A percentile compares a stretch with the other conserved stretches of the same genome.
phyloP scores from a whole-genome alignment of 1,284 basidiomycete species.

The Ustilago bromivora region DNA sequence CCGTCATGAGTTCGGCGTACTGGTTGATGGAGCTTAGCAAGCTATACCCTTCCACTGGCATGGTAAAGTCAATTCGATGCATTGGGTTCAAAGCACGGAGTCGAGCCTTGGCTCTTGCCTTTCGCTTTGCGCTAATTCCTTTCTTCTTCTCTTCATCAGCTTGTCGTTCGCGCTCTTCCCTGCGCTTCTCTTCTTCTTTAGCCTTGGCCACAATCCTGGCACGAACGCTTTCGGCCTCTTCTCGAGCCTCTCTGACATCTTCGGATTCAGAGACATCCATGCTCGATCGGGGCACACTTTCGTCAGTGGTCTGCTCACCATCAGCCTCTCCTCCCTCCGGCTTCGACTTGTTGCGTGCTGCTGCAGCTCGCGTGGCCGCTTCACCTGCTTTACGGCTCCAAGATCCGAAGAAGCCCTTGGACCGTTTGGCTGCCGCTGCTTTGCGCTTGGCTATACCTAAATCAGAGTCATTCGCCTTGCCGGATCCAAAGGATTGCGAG shows the following conservation, averaged over 20 bases:
- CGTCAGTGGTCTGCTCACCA: slow-evolving; percentile 27
- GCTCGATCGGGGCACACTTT: slow-evolving; percentile 21
- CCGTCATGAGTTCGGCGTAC: slow-evolving; percentile 60
- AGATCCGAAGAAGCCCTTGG: slow-evolving; percentile 41
- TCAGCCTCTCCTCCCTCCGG: slow-evolving; percentile 16
- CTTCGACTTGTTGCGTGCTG: slow-evolving; percentile 16
- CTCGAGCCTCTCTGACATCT: slow-evolving; percentile 29
- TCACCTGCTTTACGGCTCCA: slow-evolving; percentile 40
- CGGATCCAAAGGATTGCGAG: slow-evolving; percentile 32
- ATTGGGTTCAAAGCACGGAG: slow-evolving; percentile 49
- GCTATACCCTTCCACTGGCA: slow-evolving; percentile 53
- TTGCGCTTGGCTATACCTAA: slow-evolving; percentile 33
- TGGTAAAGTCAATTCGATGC: slow-evolving; percentile 51
- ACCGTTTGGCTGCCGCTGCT: slow-evolving; percentile 29
- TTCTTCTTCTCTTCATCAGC: slow-evolving; percentile 38
- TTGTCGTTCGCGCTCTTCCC: slow-evolving; percentile 26
- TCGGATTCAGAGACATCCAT: slow-evolving; percentile 32
- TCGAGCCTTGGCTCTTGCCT: slow-evolving; percentile 37
- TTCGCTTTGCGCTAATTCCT: slow-evolving; percentile 35
- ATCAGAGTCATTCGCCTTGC: slow-evolving; percentile 26
- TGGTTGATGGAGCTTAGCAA: slow-evolving; percentile 54
- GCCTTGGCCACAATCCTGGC: slow-evolving; percentile 25
- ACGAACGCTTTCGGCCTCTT: slow-evolving; percentile 17
- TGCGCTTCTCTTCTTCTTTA: slow-evolving; percentile 35
- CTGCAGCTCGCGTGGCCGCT: slow-evolving; percentile 14